A percentile compares a stretch with the other conserved stretches of the same genome.
Evolutionary conservation across 805 yeast species (phyloP).

Genomic region (Zygotorulaspora chibaensis): DNA sequence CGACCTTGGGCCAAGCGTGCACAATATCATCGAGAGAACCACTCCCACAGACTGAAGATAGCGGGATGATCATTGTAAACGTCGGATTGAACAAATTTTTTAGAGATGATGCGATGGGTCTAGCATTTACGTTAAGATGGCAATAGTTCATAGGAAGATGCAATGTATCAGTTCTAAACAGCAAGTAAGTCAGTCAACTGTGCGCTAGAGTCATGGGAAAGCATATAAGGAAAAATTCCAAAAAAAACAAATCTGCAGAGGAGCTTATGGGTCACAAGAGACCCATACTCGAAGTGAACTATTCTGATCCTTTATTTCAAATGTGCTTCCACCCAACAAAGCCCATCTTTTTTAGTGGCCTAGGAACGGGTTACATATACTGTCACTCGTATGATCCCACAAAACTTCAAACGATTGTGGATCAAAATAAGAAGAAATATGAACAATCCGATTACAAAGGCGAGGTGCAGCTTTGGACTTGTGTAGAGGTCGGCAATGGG

Average conservation of each 20-base stretch:
- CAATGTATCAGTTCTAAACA: too few relatives aligned
- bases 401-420: constrained; percentile 35
- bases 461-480: constrained; percentile 41
- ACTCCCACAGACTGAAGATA: background rate
- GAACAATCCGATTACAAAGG: constrained; percentile 27
- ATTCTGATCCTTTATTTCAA: constrained; percentile 66
- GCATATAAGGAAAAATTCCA: constrained; percentile 13
- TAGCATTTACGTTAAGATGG: background rate
- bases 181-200: background rate
- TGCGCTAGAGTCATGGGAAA: constrained; percentile 9
- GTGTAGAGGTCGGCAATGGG: constrained; percentile 15
- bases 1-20: constrained; percentile 55
- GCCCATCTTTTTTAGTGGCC: constrained; percentile 62
- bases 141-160: background rate
- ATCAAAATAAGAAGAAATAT: constrained; percentile 24
- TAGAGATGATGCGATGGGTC: background rate
- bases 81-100: background rate
- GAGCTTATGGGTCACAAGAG: constrained; percentile 8
- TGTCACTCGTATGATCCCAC: constrained; percentile 56
- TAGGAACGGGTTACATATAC: constrained; percentile 76
- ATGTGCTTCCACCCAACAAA: constrained; percentile 72
- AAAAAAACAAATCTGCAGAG: constrained; percentile 17
- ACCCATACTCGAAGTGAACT: constrained; percentile 39
- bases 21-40: constrained; percentile 47
- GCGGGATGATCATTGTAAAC: background rate